A percentile compares a stretch with the other conserved stretches of the same genome.
Conservation (phyloP, 768 basidiomycete genomes). For the Psilocybe tampanensis region DNA sequence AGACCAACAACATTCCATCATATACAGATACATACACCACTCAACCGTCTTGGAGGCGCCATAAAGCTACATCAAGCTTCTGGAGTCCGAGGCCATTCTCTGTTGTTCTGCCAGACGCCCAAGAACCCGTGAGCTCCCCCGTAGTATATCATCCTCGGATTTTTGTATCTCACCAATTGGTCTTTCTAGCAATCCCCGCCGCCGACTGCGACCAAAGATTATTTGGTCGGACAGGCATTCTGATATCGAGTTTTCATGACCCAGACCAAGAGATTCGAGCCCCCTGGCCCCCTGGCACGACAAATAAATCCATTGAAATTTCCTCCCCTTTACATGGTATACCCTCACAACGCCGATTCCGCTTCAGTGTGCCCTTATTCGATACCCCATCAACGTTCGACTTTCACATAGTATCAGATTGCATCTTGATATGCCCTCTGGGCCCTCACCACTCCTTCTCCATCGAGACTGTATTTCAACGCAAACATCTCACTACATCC, state of each 20-base stretch:
- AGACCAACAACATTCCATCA: background rate
- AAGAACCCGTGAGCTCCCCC: background rate
- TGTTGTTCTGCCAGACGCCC: background rate
- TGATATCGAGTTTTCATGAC: background rate
- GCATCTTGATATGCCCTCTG: background rate
- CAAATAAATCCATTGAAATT: no score
- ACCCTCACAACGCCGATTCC: no score
- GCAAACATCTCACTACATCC: no score
- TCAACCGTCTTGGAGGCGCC: slow-evolving; percentile 10
- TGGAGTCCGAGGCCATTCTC: slow-evolving; percentile 19
- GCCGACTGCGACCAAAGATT: background rate
- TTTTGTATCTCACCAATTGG: background rate
- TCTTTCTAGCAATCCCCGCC: background rate
- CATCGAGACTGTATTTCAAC: background rate
- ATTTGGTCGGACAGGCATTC: background rate
- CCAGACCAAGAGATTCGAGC: no score
- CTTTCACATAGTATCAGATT: no score
- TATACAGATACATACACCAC: slow-evolving; percentile 1
- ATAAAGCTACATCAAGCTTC: slow-evolving; percentile 22
- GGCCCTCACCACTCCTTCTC: background rate
- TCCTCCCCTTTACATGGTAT: no score
- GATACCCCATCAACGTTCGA: background rate
- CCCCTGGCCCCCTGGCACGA: no score
- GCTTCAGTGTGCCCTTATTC: background rate
- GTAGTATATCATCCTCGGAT: background rate